phyloP scores from a whole-genome alignment of 2,329 filamentous ascomycete genomes.

The Alternaria angustiovoidea region DNA sequence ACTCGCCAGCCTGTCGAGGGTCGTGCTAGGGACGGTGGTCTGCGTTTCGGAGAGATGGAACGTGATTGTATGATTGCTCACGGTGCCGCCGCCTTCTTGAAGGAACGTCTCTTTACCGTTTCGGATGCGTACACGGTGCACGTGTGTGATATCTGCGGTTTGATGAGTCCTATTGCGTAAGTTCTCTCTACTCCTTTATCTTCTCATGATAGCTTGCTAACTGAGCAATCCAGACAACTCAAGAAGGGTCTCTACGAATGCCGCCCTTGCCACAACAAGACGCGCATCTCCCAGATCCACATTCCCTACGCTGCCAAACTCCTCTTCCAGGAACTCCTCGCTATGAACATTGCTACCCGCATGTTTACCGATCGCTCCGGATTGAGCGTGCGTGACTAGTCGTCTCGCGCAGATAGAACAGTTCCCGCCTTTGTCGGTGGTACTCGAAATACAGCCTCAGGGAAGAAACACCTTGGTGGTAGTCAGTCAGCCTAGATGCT shows the following conservation, averaged over 20 bases:
- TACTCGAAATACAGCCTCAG: neutral
- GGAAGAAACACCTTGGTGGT: neutral
- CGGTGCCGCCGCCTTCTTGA: slow-evolving; percentile 93
- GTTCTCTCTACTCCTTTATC: slow-evolving; percentile 54
- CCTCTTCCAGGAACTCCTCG: slow-evolving; percentile 95
- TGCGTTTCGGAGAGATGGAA: slow-evolving; percentile 99
- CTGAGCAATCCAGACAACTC: slow-evolving; percentile 70
- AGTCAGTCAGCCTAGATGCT: neutral
- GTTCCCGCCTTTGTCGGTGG: neutral
- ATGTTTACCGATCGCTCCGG: slow-evolving; percentile 93
- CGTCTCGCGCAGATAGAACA: neutral
- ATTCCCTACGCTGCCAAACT: slow-evolving; percentile 98
- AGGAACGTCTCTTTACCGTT: slow-evolving; percentile 96
- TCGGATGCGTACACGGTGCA: slow-evolving; percentile 98
- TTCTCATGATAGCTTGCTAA: slow-evolving; percentile 25
- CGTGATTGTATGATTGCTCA: slow-evolving; percentile 99
- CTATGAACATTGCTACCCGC: slow-evolving; percentile 97
- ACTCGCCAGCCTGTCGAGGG: slow-evolving; percentile 97
- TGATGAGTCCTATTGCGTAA: slow-evolving; percentile 99
- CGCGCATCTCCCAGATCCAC: slow-evolving; percentile 95
- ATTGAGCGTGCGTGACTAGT: slow-evolving; percentile 68
- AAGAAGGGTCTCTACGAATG: slow-evolving; percentile 97
- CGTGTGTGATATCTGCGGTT: slow-evolving; percentile 96
- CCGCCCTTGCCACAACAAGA: slow-evolving; percentile 98
- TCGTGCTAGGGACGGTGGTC: slow-evolving; percentile 95